Conservation (phyloP, 2,329 filamentous ascomycete species). For the Parascedosporium putredinis region DNA sequence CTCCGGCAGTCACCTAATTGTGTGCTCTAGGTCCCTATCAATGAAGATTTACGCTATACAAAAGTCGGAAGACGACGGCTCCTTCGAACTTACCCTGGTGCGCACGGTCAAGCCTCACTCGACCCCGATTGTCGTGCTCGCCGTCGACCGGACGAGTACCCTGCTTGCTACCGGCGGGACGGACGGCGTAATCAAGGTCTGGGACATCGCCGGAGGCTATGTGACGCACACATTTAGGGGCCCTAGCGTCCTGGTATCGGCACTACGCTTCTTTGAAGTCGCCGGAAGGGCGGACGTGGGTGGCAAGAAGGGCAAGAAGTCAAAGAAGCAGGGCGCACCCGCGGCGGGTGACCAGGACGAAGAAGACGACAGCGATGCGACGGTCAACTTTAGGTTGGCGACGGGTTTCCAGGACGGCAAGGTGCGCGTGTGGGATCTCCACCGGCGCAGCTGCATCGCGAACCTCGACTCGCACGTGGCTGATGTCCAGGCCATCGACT, state of each 20-base stretch:
- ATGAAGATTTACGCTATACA: slow-evolving; percentile 82
- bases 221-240: slow-evolving; percentile 93
- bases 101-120: slow-evolving; percentile 82
- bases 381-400: slow-evolving; percentile 64
- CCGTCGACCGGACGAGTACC: slow-evolving; percentile 78
- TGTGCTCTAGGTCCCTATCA: slow-evolving; percentile 90
- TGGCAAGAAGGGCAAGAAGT: slow-evolving; percentile 23
- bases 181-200: slow-evolving; percentile 90
- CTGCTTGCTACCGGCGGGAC: slow-evolving; percentile 86
- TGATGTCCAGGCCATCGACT: slow-evolving; percentile 81
- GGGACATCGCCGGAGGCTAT: slow-evolving; percentile 85
- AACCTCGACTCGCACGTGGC: slow-evolving; percentile 88
- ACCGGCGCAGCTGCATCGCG: slow-evolving; percentile 68
- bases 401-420: slow-evolving; percentile 93
- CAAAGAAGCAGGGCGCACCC: slow-evolving; percentile 22
- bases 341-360: slow-evolving; percentile 21
- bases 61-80: slow-evolving; percentile 42
- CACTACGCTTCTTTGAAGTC: slow-evolving; percentile 82
- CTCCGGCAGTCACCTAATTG: slow-evolving; percentile 73
- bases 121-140: slow-evolving; percentile 73
- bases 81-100: slow-evolving; percentile 56
- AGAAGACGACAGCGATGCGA: slow-evolving; percentile 26
- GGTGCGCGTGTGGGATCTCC: slow-evolving; percentile 81
- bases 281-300: slow-evolving; percentile 34
- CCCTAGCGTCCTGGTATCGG: slow-evolving; percentile 83